Evolutionary conservation across 1,284 basidiomycete species (phyloP).

Genomic region (Ganoderma multipileum): DNA sequence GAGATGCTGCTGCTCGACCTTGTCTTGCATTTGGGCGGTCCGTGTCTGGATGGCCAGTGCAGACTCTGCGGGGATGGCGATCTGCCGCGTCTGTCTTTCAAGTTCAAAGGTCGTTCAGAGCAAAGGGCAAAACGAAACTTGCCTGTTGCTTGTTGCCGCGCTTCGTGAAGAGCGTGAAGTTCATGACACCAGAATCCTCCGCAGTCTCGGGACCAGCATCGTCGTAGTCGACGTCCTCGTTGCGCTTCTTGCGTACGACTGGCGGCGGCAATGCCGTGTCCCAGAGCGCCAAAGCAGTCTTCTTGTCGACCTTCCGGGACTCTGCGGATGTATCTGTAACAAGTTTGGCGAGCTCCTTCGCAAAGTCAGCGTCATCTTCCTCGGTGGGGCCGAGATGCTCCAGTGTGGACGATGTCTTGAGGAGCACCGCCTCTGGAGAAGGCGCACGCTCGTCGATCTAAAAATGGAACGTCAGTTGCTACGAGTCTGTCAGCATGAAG

Average conservation of each 20-base stretch:
- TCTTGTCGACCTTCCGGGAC: conserved; percentile 84
- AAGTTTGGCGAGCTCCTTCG: conserved; percentile 95
- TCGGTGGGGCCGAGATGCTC: conserved; percentile 80
- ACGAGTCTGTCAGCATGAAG: background rate
- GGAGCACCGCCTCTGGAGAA: conserved; percentile 79
- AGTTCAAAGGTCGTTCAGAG: background rate
- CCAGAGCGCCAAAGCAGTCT: conserved; percentile 83
- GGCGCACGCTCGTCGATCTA: conserved; percentile 72
- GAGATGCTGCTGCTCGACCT: conserved; percentile 93
- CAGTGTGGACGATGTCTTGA: conserved; percentile 60
- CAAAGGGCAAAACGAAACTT: conserved; percentile 31
- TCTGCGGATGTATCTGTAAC: conserved; percentile 87
- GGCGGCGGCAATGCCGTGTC: conserved; percentile 83
- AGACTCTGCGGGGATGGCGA: conserved; percentile 88
- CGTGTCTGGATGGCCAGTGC: conserved; percentile 89
- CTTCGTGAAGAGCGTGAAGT: conserved; percentile 94
- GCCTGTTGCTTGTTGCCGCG: conserved; percentile 94
- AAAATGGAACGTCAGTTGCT: background rate
- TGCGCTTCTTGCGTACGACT: conserved; percentile 64
- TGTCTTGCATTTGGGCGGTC: conserved; percentile 89
- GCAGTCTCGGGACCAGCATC: conserved; percentile 35
- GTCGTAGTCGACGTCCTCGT: conserved; percentile 61
- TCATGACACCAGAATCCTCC: conserved; percentile 69
- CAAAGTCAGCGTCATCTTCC: conserved; percentile 93
- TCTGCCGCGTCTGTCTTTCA: conserved; percentile 71